These are phyloP conservation scores for Cucumis hystrix DNA, from an alignment of 306 rosid genomes.

Conservation along the genomic window DNA sequence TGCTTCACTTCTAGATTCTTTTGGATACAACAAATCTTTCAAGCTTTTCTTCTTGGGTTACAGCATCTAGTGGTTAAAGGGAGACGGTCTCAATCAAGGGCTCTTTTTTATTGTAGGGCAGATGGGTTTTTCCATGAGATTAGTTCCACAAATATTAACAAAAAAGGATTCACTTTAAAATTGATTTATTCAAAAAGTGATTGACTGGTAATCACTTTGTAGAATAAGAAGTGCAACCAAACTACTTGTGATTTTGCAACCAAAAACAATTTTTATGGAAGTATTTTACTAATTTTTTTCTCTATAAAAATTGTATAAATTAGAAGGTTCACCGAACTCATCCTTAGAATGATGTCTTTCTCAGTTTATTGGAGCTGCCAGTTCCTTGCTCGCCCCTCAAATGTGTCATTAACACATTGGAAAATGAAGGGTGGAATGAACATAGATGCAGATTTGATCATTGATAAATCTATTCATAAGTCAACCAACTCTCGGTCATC, in stretches of 20 bases:
- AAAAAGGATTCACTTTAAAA: no score
- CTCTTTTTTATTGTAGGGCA: no score
- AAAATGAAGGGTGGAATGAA: constrained; percentile 86
- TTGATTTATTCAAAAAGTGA: no score
- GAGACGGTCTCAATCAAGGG: no score
- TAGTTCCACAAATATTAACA: no score
- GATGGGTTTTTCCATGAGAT: no score
- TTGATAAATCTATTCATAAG: constrained; percentile 76
- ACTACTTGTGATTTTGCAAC: no score
- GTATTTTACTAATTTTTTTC: no score
- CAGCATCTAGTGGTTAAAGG: neutral
- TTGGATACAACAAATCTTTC: neutral
- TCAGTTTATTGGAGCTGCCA: constrained; percentile 97
- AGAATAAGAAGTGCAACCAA: no score
- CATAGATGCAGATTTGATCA: constrained; percentile 64
- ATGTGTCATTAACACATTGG: constrained; percentile 78
- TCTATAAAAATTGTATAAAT: no score
- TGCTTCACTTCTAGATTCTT: neutral
- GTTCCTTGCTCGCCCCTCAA: constrained; percentile 75
- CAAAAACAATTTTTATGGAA: no score
- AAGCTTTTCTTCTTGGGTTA: neutral
- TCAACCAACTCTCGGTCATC: constrained; percentile 77
- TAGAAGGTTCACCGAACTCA: neutral
- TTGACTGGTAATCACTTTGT: no score
- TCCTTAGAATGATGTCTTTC: constrained; percentile 9